These are phyloP conservation scores for Dendrostoma leiphaemia DNA, from an alignment of 2,329 filamentous ascomycete genomes.

Conservation along the genomic window DNA sequence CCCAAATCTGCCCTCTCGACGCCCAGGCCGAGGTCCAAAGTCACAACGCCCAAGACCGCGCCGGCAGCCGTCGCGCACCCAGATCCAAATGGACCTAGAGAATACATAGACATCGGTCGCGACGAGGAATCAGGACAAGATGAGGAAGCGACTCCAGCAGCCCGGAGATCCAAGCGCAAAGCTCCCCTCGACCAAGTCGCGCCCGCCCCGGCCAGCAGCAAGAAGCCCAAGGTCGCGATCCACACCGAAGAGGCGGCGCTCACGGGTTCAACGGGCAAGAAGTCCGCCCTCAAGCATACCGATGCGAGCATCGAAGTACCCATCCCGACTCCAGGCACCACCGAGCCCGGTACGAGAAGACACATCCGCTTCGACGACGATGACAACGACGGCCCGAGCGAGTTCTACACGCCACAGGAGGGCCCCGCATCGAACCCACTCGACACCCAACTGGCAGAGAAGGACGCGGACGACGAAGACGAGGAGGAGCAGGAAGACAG, in stretches of 20 bases:
- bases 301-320: conserved; percentile 21
- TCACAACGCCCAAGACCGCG: background rate
- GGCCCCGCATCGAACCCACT: conserved; percentile 23
- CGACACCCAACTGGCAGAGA: conserved; percentile 20
- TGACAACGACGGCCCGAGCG: conserved; percentile 15
- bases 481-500: conserved; percentile 41
- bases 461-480: conserved; percentile 25
- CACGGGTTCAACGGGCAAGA: conserved; percentile 18
- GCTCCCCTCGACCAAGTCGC: background rate
- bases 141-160: too few relatives aligned
- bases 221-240: conserved; percentile 23
- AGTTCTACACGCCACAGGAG: conserved; percentile 31
- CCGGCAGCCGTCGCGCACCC: background rate
- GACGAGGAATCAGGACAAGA: too few relatives aligned
- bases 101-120: background rate
- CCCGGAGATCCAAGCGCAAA: conserved; percentile 8
- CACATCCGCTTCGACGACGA: conserved; percentile 31
- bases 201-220: background rate
- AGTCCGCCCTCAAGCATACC: conserved; percentile 9
- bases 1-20: background rate
- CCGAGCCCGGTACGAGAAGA: conserved; percentile 22
- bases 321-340: conserved; percentile 20
- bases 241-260: conserved; percentile 20
- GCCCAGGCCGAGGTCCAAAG: background rate
- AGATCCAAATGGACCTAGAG: too few relatives aligned